These are phyloP conservation scores for Tolypocladium sp. DNA, from an alignment of 2,329 filamentous ascomycete genomes.

Conservation along the genomic window DNA sequence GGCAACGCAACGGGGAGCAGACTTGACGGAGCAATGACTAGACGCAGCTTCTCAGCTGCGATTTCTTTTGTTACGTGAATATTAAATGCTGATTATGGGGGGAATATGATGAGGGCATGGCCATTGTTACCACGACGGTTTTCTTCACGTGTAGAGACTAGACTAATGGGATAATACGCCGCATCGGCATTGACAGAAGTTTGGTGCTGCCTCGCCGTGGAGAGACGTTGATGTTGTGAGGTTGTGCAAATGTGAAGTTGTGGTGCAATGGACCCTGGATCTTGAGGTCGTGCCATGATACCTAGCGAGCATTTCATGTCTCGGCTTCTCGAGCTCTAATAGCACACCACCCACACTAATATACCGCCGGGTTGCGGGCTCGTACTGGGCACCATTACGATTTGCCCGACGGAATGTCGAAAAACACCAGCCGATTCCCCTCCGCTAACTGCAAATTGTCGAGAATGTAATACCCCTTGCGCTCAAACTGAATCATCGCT, in stretches of 20 bases:
- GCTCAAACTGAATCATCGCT: slow-evolving; percentile 83
- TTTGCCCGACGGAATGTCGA: slow-evolving; percentile 12
- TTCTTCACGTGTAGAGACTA: slow-evolving; percentile 8
- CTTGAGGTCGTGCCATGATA: background rate
- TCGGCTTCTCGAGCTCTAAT: background rate
- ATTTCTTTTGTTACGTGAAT: slow-evolving; percentile 4
- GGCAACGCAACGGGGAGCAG: background rate
- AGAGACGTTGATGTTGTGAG: background rate
- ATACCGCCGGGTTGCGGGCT: no score
- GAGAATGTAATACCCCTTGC: slow-evolving; percentile 75
- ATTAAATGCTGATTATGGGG: slow-evolving; percentile 8
- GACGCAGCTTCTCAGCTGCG: background rate
- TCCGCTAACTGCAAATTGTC: slow-evolving; percentile 43
- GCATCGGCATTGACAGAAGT: background rate
- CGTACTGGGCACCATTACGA: no score
- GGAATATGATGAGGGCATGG: slow-evolving; percentile 7
- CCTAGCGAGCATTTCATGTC: no score
- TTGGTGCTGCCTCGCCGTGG: background rate
- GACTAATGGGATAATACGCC: slow-evolving; percentile 2
- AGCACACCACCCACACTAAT: background rate
- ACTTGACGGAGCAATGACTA: background rate
- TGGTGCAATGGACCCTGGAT: background rate
- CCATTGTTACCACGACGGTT: slow-evolving; percentile 10
- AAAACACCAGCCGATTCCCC: slow-evolving; percentile 34
- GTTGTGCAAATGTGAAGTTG: background rate